Evolutionary conservation across 805 yeast species (phyloP).

Genomic region (Nakazawaea molendinolei): DNA sequence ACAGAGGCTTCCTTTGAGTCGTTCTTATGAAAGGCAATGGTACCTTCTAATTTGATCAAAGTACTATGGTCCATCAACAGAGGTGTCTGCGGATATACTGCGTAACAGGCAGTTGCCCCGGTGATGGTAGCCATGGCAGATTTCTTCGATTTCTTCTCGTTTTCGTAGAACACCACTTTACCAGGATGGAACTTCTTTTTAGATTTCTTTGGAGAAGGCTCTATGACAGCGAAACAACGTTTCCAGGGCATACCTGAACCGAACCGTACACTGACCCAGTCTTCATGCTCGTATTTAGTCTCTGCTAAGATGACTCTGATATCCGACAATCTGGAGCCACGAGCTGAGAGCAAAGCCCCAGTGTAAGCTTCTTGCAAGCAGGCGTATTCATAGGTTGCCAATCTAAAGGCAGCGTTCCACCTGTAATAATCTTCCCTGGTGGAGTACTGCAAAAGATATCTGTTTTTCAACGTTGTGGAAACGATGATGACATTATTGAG

Average conservation of each 20-base stretch:
- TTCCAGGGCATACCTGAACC: slow-evolving; percentile 99
- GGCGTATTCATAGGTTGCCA: slow-evolving; percentile 74
- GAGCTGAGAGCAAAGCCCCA: slow-evolving; percentile 86
- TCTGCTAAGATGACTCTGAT: slow-evolving; percentile 80
- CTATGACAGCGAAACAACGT: slow-evolving; percentile 85
- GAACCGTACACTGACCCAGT: slow-evolving; percentile 91
- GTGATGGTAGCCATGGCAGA: slow-evolving; percentile 74
- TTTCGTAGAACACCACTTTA: slow-evolving; percentile 72
- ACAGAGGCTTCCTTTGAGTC: slow-evolving; percentile 54
- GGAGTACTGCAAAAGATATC: slow-evolving; percentile 76
- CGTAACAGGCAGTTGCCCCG: slow-evolving; percentile 66
- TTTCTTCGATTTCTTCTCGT: slow-evolving; percentile 67
- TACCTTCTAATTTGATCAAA: slow-evolving; percentile 83
- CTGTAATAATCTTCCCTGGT: slow-evolving; percentile 53
- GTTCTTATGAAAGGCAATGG: slow-evolving; percentile 51
- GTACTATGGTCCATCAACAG: slow-evolving; percentile 80
- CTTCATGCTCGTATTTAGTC: slow-evolving; percentile 81
- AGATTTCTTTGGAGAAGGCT: slow-evolving; percentile 51
- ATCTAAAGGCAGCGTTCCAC: slow-evolving; percentile 82
- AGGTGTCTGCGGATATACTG: slow-evolving; percentile 87
- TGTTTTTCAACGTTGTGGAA: slow-evolving; percentile 86
- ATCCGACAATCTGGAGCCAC: slow-evolving; percentile 84
- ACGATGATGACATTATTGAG: slow-evolving; percentile 77
- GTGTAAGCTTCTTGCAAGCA: slow-evolving; percentile 93
- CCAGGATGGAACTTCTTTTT: slow-evolving; percentile 48